Evolutionary conservation across 345 rosid species (phyloP).

Genomic region (Citrus australasica): DNA sequence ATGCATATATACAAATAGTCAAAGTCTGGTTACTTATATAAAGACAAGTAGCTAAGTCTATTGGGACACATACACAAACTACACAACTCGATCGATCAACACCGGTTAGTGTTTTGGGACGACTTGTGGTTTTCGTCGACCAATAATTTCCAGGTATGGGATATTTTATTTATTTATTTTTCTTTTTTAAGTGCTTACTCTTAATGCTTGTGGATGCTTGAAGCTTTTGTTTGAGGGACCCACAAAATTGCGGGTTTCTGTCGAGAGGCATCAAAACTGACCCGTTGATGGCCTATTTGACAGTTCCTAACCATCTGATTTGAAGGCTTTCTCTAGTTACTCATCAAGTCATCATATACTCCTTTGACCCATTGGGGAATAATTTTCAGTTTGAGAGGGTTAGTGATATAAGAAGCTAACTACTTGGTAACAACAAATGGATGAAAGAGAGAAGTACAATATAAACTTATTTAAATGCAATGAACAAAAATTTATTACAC

Average conservation of each 20-base stretch:
- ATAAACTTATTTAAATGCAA: too few species aligned
- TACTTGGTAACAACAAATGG: neutral
- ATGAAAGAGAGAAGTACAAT: neutral
- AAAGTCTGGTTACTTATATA: neutral
- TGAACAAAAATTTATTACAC: too few species aligned
- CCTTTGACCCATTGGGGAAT: neutral
- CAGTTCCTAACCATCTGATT: conserved; percentile 1
- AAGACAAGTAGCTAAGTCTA: neutral
- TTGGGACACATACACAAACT: neutral
- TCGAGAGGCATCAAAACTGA: neutral
- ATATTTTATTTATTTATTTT: too few species aligned
- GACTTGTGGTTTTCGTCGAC: neutral
- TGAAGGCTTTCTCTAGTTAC: neutral
- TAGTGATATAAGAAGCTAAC: neutral
- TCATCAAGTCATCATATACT: neutral
- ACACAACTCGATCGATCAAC: neutral
- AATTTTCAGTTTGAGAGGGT: neutral
- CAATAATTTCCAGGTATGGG: neutral
- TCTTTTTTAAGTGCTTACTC: neutral
- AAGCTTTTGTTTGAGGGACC: neutral
- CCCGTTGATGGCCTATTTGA: neutral
- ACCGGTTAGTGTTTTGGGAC: neutral
- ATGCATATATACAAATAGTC: neutral
- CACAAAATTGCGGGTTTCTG: neutral
- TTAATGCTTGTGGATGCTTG: neutral